Evolutionary conservation across 129 eudicot species (phyloP), one percentile per base, ranked within the genome.

Genomic region (Flaveria trinervia): DNA sequence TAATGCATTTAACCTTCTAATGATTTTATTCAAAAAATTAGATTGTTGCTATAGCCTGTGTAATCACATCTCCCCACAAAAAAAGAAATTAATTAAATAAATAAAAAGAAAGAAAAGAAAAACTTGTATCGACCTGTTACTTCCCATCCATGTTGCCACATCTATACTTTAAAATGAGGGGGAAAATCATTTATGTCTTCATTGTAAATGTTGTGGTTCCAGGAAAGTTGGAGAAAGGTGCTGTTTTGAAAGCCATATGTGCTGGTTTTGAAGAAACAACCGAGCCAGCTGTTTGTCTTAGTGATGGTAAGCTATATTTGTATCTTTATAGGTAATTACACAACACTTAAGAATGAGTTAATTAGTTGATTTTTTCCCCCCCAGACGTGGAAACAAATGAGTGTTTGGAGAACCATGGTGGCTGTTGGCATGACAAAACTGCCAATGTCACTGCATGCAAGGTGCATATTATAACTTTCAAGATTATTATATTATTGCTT

Each of bases 251-350:
- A 83, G 99, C 99, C 50, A 76, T 94, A 65, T 94, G 97, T 87
- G 78, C 98, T 81, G 98, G 98, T 83, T 94, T 95, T 81, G 97
- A 94, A 81, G 98, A 94, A 84, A 94, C 98, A 71, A 94, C 96
- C 5, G 98, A 91, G 83, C 98, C 98, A 72, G 84, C 89, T 74
- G 96, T 85, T 85, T 94, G 98, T 81, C 81, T 94, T 68, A 87
- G 90, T 76, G 88, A 79, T 20, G 98, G 98, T 94, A 81, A 76
- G 80, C 70, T 77, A 69, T 62, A 56, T 44, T 49, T 68, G 23
- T 68, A 16, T 0, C 10, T 15, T 75, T 78, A 12, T 36, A 59
- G 23, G 17, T 73, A 59, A 57, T 64, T 30, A 45, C 26, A 57
- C 68, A 36, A 49, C 61, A 48, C 55, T 73, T 30, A 17, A 9